These are phyloP conservation scores for Nissolia schottii DNA, from an alignment of 306 rosid species.

Conservation along the genomic window DNA sequence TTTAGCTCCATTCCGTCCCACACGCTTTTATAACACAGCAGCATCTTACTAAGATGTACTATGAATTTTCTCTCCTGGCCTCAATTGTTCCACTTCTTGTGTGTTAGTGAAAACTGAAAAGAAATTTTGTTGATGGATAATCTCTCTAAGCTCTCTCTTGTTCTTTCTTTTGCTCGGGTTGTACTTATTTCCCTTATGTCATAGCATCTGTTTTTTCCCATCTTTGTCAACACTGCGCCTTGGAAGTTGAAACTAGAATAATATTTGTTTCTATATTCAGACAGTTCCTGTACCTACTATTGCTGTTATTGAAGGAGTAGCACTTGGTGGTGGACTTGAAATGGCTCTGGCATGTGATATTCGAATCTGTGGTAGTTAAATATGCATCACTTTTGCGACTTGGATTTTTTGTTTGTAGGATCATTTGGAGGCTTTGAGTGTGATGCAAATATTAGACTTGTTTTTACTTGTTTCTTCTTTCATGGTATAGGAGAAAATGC, in stretches of 20 bases:
- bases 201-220: background rate
- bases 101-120: background rate
- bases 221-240: background rate
- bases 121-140: background rate
- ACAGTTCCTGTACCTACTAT: constrained; percentile 68
- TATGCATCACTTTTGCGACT: background rate
- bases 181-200: background rate
- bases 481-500: constrained; percentile 66
- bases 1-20: constrained; percentile 12
- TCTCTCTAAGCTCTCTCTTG: background rate
- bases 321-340: constrained; percentile 97
- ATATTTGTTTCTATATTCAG: constrained; percentile 39
- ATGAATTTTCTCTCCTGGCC: background rate
- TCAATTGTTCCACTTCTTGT: background rate
- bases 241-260: constrained; percentile 26
- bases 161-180: background rate
- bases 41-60: background rate
- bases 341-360: constrained; percentile 93
- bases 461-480: constrained; percentile 20
- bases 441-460: constrained; percentile 9
- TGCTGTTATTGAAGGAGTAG: constrained; percentile 90
- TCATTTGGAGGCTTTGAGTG: constrained; percentile 4
- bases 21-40: background rate
- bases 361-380: constrained; percentile 80
- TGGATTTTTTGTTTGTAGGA: constrained; percentile 8